Conservation (phyloP, 345 rosid species). For the Hibiscus trionum region DNA sequence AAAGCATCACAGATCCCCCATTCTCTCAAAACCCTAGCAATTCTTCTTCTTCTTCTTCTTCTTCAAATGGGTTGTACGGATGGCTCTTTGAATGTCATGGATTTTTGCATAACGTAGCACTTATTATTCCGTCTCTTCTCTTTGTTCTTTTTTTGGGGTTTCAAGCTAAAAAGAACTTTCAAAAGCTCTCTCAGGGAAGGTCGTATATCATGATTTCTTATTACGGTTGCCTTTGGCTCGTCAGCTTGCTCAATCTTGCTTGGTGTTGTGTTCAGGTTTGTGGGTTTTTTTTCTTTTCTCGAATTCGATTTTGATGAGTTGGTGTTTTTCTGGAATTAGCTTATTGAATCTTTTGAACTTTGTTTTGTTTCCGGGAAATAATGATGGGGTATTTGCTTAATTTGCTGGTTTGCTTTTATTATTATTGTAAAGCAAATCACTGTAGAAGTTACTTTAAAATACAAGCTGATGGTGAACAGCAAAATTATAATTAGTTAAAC, state of each 20-base stretch:
- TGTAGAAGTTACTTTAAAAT: neutral
- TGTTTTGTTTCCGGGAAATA: neutral
- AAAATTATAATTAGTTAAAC: neutral
- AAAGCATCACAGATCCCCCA: slow-evolving; percentile 20
- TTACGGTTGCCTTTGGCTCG: slow-evolving; percentile 78
- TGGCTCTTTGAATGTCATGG: slow-evolving; percentile 54
- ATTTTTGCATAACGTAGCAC: slow-evolving; percentile 31
- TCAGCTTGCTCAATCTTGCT: slow-evolving; percentile 78
- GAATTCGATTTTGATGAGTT: neutral
- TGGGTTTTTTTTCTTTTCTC: neutral
- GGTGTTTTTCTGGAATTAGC: neutral
- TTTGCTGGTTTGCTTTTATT: neutral
- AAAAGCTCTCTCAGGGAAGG: slow-evolving; percentile 73
- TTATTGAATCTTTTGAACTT: neutral
- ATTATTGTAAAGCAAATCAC: neutral
- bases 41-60: slow-evolving; percentile 2
- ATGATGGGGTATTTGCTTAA: too few relatives aligned
- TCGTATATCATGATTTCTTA: slow-evolving; percentile 74
- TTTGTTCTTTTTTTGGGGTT: slow-evolving; percentile 62
- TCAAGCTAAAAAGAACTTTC: slow-evolving; percentile 62
- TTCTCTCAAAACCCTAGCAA: slow-evolving; percentile 29
- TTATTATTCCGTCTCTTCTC: slow-evolving; percentile 48
- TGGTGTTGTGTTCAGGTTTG: slow-evolving; percentile 87
- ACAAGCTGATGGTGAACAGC: neutral
- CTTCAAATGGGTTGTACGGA: slow-evolving; percentile 23